Evolutionary conservation across 257 asterid species (phyloP).

Genomic region (Prunella vulgaris): DNA sequence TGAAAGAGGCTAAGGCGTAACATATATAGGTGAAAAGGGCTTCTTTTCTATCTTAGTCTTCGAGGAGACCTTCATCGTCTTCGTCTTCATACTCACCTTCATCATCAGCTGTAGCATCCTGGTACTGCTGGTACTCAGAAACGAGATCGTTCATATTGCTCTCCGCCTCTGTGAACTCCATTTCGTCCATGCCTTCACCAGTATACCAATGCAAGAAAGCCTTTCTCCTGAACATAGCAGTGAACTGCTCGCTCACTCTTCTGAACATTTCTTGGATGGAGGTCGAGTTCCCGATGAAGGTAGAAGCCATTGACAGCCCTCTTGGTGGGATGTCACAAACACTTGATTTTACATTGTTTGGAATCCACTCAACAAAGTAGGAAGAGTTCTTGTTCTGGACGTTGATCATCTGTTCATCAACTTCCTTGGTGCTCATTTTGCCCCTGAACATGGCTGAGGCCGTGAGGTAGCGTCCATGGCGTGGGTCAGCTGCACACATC

Average conservation of each 20-base stretch:
- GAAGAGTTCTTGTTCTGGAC: conserved; percentile 89
- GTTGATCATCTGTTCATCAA: conserved; percentile 83
- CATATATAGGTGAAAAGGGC: neutral
- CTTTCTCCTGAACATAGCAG: conserved; percentile 91
- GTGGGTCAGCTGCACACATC: conserved; percentile 95
- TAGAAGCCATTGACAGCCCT: conserved; percentile 85
- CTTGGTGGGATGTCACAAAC: conserved; percentile 90
- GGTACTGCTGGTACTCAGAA: conserved; percentile 90
- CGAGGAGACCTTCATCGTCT: conserved; percentile 49
- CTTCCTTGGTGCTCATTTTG: conserved; percentile 89
- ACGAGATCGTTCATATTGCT: conserved; percentile 90
- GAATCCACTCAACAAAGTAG: conserved; percentile 87
- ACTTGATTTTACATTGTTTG: conserved; percentile 86
- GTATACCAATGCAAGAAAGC: conserved; percentile 96
- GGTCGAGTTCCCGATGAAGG: conserved; percentile 82
- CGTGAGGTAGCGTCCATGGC: conserved; percentile 85
- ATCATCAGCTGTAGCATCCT: conserved; percentile 90
- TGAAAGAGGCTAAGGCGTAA: conserved; percentile 10
- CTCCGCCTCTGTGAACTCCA: conserved; percentile 90
- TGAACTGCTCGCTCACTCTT: conserved; percentile 87
- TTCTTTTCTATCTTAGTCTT: conserved; percentile 18
- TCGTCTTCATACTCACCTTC: conserved; percentile 71
- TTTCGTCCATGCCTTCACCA: conserved; percentile 85
- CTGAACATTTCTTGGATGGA: conserved; percentile 92
- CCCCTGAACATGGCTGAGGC: conserved; percentile 96